These are phyloP conservation scores for Artemisia argyi DNA, from an alignment of 129 eudicot species.

Conservation along the genomic window DNA sequence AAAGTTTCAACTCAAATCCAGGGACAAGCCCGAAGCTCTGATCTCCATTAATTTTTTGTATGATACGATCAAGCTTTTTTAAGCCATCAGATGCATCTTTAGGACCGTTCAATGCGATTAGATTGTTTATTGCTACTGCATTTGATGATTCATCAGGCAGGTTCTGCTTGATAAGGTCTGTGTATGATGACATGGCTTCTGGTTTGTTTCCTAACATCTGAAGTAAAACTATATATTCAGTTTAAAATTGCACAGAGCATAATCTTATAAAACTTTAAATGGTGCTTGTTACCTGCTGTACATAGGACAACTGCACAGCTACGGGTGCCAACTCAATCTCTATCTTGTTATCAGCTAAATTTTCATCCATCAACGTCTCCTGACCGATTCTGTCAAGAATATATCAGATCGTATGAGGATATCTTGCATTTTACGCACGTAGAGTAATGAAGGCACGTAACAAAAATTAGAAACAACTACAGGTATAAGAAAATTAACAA, in stretches of 20 bases:
- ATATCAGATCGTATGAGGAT: slow-evolving; percentile 20
- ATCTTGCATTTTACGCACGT: slow-evolving; percentile 9
- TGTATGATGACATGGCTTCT: slow-evolving; percentile 66
- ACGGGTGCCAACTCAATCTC: slow-evolving; percentile 75
- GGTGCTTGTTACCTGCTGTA: slow-evolving; percentile 66
- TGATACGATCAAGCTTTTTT: slow-evolving; percentile 81
- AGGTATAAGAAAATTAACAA: background rate
- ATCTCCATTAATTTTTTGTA: slow-evolving; percentile 56
- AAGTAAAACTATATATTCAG: slow-evolving; percentile 3
- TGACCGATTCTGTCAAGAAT: slow-evolving; percentile 71
- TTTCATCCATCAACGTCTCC: slow-evolving; percentile 88
- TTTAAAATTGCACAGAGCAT: background rate
- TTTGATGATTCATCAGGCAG: slow-evolving; percentile 58
- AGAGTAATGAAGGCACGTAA: slow-evolving; percentile 7
- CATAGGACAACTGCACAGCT: slow-evolving; percentile 80
- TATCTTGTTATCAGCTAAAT: slow-evolving; percentile 66
- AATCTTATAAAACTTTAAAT: background rate
- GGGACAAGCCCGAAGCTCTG: slow-evolving; percentile 62
- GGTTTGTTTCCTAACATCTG: slow-evolving; percentile 79
- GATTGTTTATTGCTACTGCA: slow-evolving; percentile 83
- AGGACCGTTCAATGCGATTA: slow-evolving; percentile 70
- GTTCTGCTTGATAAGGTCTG: slow-evolving; percentile 64
- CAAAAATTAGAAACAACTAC: background rate
- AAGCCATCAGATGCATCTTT: slow-evolving; percentile 87
- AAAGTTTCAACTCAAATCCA: slow-evolving; percentile 78